Evolutionary conservation across 208 protist genomes (phyloP), one percentile per base, ranked within the genome.

Genomic region (Balamuthia mandrillaris): DNA sequence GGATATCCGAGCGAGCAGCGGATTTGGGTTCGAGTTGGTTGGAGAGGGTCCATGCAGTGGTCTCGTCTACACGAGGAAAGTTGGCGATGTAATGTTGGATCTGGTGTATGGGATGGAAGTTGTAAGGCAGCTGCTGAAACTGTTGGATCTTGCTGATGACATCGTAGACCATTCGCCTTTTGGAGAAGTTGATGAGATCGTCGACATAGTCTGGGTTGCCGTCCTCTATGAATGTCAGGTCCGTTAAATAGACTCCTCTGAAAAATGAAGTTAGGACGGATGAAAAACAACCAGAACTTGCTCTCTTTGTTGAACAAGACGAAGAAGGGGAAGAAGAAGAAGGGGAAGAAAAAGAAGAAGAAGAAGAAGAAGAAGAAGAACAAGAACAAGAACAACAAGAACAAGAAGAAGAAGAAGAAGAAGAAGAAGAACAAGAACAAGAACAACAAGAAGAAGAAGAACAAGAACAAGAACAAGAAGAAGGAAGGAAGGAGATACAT

Each of bases 191-290:
- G 65, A 94, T 90, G 37, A 88, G 37, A 31, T 68, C 35, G 54
- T 88, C 63, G 2, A 91, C 54, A 21, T 63, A 88, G 85, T 92
- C 89, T 0, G 86, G 81, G 41, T 93, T 94, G 63, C 92, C 92
- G 44, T 92, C 90, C 24, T 93, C 92, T 31, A 93, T 90, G 45
- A 94, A 92, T 0, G 89, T 92, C 0, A 94, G 58, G 65, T 94
- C 91, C 5, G 90, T 92, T 39, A 94, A 77, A 47, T 90, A 93
- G 10, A 93, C 66, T 44, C 78, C 85, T 61, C 39, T 42, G 66
- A 14, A 4, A 14, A 39, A 42, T 12, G n/a, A n/a, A n/a, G n/a
- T n/a, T n/a, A n/a, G n/a, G n/a, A n/a, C n/a, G n/a, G n/a, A n/a
- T n/a, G n/a, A n/a, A n/a, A n/a, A n/a, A n/a, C n/a, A n/a, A n/a